Evolutionary conservation across 192 early-diverging fungal species (phyloP).

Genomic region (Globomyces pollinis-pini): DNA sequence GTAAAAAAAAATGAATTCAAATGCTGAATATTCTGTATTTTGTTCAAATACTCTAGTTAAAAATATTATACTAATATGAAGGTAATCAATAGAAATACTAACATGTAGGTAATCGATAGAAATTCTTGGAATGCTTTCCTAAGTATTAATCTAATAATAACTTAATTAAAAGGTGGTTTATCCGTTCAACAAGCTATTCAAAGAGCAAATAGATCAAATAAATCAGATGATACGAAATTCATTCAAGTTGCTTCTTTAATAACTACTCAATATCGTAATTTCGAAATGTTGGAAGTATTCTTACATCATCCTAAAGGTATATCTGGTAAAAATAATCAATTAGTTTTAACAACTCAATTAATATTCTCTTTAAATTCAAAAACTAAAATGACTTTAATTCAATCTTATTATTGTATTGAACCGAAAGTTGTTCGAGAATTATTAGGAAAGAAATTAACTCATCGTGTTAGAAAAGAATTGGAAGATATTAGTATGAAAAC

Average conservation of each 20-base stretch:
- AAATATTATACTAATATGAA: too few species aligned
- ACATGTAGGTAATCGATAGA: constrained; percentile 9
- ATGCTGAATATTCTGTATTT: neutral
- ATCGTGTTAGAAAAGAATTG: constrained; percentile 37
- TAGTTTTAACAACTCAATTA: constrained; percentile 23
- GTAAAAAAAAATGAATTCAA: neutral
- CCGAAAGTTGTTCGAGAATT: constrained; percentile 33
- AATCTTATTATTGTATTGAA: constrained; percentile 41
- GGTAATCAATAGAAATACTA: too few species aligned
- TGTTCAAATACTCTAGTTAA: too few species aligned
- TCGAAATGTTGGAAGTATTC: constrained; percentile 37
- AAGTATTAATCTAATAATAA: constrained; percentile 22
- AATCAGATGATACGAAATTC: neutral
- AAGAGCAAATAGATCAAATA: neutral
- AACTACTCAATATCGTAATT: constrained; percentile 35
- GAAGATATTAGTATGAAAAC: constrained; percentile 33
- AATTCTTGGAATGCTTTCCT: constrained; percentile 17
- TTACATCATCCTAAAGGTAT: constrained; percentile 28
- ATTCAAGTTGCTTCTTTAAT: neutral
- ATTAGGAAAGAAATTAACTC: constrained; percentile 48
- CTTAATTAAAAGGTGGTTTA: too few species aligned
- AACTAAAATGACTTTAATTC: constrained; percentile 27
- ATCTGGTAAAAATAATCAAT: too few species aligned
- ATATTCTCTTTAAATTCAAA: constrained; percentile 27
- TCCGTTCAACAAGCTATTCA: neutral